Evolutionary conservation across 495 filamentous ascomycete species (phyloP).

Genomic region (Zalerion maritima): DNA sequence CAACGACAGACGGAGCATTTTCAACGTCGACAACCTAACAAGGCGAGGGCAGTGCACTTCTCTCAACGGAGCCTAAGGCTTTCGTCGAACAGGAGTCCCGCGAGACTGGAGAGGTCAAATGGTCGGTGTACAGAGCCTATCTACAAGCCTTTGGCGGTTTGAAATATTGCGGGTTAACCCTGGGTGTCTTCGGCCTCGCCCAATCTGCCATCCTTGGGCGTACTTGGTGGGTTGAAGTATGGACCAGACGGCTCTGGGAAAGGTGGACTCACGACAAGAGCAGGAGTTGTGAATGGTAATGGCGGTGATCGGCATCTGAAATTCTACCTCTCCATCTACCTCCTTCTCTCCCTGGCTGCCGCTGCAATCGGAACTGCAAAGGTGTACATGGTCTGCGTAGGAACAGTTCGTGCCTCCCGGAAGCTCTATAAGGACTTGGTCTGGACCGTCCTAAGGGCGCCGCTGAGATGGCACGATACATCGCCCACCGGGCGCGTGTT

Average conservation of each 20-base stretch:
- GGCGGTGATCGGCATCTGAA: slow-evolving; percentile 12
- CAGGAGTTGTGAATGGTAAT: slow-evolving; percentile 10
- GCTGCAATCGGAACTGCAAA: slow-evolving; percentile 15
- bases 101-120: slow-evolving; percentile 40
- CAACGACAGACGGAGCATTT: too few species aligned
- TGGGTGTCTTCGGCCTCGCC: slow-evolving; percentile 28
- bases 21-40: too few species aligned
- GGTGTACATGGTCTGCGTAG: slow-evolving; percentile 13
- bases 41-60: too few species aligned
- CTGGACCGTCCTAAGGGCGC: slow-evolving; percentile 28
- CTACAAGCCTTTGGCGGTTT: slow-evolving; percentile 41
- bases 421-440: slow-evolving; percentile 26
- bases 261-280: slow-evolving; percentile 6
- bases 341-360: slow-evolving; percentile 15
- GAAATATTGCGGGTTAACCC: slow-evolving; percentile 33
- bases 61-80: too few species aligned
- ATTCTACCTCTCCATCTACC: slow-evolving; percentile 11
- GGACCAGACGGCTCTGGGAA: slow-evolving; percentile 21
- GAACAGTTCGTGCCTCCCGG: slow-evolving; percentile 22
- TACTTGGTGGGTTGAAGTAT: slow-evolving; percentile 40
- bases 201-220: slow-evolving; percentile 24
- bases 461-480: slow-evolving; percentile 35
- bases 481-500: slow-evolving; percentile 33
- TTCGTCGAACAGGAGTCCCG: slow-evolving; percentile 42
- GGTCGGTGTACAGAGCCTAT: slow-evolving; percentile 42